Evolutionary conservation across 257 asterid genomes (phyloP), one percentile per base, ranked within the genome.

Genomic region (Salvia rosmarinus): DNA sequence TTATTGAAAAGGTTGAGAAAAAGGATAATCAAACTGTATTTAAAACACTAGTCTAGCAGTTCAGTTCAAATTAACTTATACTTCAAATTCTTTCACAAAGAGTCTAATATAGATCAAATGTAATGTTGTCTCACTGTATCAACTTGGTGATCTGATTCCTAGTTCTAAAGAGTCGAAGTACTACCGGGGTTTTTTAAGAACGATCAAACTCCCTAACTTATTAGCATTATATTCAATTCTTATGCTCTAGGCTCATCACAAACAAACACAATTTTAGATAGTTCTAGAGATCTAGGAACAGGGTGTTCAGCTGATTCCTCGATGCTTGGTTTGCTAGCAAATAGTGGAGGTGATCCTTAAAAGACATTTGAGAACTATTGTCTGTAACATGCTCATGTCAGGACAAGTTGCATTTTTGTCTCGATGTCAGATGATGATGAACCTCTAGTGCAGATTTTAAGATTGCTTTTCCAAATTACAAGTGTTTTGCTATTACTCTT

Each of bases 31-130:
- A 47, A 52, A 61, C 43, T 13, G 56, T 12, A 34, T 49, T 4
- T 10, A 46, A 52, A 25, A 54, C 63, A 44, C 7, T 4, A 16
- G 28, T 59, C 67, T 51, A 56, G 61, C 4, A 68, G 56, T 70
- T 60, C 67, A 52, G n/a, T 23, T 72, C 64, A 39, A 25, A 3
- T 57, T 61, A 47, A 54, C 11, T 23, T 61, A 54, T 43, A 64
- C 70, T 67, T 72, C 61, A 60, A 57, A 56, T 70, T 71, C 16
- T 35, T 70, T 69, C 46, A 43, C 34, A 46, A 14, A 59, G 28
- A 52, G 54, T 65, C 60, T 50, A 17, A 21, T 1, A n/a, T 59
- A 73, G 64, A 19, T 77, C 57, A 16, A 62, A 62, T 6, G 30
- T n/a, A n/a, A n/a, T n/a, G n/a, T 9, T 14, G 44, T 40, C 54